phyloP scores from a whole-genome alignment of 805 yeast genomes.

The Candida verbasci region DNA sequence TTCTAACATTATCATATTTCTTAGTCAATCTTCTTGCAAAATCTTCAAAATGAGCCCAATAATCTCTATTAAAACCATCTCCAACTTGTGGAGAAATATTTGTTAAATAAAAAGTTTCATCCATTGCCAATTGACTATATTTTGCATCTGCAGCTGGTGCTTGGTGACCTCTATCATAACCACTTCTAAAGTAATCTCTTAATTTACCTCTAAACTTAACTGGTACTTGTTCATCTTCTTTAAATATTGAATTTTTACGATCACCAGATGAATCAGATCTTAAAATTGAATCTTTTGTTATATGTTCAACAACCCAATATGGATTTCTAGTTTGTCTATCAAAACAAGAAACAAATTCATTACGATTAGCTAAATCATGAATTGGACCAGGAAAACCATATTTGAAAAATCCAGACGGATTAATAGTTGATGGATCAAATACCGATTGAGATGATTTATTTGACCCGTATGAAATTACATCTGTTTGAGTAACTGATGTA shows the following conservation, averaged over 20 bases:
- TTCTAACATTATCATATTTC: conserved; percentile 70
- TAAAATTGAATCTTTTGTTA: conserved; percentile 66
- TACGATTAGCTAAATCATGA: conserved; percentile 70
- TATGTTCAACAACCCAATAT: conserved; percentile 84
- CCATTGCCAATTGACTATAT: conserved; percentile 86
- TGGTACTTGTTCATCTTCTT: conserved; percentile 84
- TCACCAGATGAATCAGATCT: conserved; percentile 50
- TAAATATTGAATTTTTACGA: conserved; percentile 75
- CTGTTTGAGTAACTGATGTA: conserved; percentile 13
- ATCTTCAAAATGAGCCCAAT: conserved; percentile 96
- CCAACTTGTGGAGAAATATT: conserved; percentile 98
- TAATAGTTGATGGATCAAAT: conserved; percentile 38
- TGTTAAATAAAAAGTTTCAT: conserved; percentile 84
- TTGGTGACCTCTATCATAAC: conserved; percentile 95
- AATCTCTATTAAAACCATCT: conserved; percentile 92
- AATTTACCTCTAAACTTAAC: conserved; percentile 67
- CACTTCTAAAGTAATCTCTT: conserved; percentile 87
- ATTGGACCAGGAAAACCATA: conserved; percentile 96
- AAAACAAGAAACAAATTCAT: conserved; percentile 81
- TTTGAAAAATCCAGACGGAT: conserved; percentile 79
- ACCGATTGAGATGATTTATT: conserved; percentile 9
- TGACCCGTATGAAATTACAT: conserved; percentile 9
- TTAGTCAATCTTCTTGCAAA: conserved; percentile 74
- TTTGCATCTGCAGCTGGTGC: conserved; percentile 98
- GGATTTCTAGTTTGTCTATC: conserved; percentile 86